A percentile compares a stretch with the other conserved stretches of the same genome.
phyloP scores from a whole-genome alignment of 2,329 filamentous ascomycete species.

The Epichloe typhina region DNA sequence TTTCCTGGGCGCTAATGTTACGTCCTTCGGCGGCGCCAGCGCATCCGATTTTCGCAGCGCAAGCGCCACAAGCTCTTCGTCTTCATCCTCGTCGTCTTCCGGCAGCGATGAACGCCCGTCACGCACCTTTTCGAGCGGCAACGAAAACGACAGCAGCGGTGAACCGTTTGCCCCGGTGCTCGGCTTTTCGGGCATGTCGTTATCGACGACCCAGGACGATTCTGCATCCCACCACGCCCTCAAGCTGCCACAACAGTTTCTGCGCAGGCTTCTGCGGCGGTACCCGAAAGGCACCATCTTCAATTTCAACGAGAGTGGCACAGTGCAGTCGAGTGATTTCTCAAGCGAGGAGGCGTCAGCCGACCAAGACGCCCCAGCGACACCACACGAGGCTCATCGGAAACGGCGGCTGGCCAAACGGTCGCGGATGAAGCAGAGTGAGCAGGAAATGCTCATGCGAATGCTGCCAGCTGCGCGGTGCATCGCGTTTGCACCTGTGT shows the following conservation, averaged over 20 bases:
- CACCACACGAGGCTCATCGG: not conserved
- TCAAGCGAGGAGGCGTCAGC: constrained; percentile 11
- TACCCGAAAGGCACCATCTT: constrained; percentile 35
- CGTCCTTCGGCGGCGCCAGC: not conserved
- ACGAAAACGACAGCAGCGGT: constrained; percentile 1
- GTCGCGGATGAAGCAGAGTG: constrained; percentile 7
- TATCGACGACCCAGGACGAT: constrained; percentile 20
- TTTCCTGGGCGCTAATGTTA: constrained; percentile 1
- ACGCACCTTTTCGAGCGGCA: not conserved
- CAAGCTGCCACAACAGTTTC: constrained; percentile 24
- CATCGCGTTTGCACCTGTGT: constrained; percentile 34
- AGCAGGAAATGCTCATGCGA: constrained; percentile 16
- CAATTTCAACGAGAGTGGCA: constrained; percentile 27
- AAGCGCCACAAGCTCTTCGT: constrained; percentile 14
- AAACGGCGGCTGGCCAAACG: not conserved
- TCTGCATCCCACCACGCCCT: constrained; percentile 3
- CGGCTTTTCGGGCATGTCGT: constrained; percentile 21
- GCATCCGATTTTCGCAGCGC: constrained; percentile 9
- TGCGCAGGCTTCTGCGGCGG: constrained; percentile 27
- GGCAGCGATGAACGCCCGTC: constrained; percentile 12
- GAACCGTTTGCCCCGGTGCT: constrained; percentile 14
- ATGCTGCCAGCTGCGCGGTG: constrained; percentile 31
- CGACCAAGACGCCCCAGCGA: not conserved
- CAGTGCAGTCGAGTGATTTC: constrained; percentile 18
- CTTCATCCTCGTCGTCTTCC: not conserved